A percentile compares a stretch with the other conserved stretches of the same genome.
Evolutionary conservation across 2,329 filamentous ascomycete genomes (phyloP).

Genomic region (Colletotrichum neosansevieriae): DNA sequence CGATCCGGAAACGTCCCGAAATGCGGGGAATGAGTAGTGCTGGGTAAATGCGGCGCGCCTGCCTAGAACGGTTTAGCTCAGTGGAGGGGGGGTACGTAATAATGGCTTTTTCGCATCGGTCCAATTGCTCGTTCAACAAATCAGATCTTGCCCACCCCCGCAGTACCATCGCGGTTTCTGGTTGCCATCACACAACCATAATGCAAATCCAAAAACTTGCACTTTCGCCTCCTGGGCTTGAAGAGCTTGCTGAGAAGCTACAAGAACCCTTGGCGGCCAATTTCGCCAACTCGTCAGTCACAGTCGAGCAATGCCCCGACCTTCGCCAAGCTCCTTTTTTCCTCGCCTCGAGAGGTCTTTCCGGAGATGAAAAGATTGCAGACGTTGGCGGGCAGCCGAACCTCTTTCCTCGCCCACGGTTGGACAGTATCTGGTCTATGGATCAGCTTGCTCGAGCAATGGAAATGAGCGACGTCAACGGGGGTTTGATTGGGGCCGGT

Average conservation of each 20-base stretch:
- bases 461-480: conserved; percentile 49
- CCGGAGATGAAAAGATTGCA: conserved; percentile 53
- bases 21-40: too few relatives aligned
- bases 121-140: neutral
- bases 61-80: too few relatives aligned
- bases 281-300: conserved; percentile 43
- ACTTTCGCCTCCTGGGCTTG: conserved; percentile 45
- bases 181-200: neutral
- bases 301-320: conserved; percentile 50
- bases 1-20: too few relatives aligned
- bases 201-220: conserved; percentile 41
- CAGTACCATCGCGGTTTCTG: neutral
- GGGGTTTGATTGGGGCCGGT: conserved; percentile 55
- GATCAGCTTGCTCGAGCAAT: conserved; percentile 49
- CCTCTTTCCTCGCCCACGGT: conserved; percentile 51
- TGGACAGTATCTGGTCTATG: conserved; percentile 51
- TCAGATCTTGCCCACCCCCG: neutral
- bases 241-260: conserved; percentile 44
- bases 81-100: too few relatives aligned
- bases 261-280: conserved; percentile 41
- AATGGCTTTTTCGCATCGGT: too few relatives aligned
- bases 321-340: conserved; percentile 52
- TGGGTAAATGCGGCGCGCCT: too few relatives aligned
- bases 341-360: conserved; percentile 54
- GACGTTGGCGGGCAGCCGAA: conserved; percentile 59